Conservation (phyloP, 306 rosid species). For the Begonia peltatifolia region DNA sequence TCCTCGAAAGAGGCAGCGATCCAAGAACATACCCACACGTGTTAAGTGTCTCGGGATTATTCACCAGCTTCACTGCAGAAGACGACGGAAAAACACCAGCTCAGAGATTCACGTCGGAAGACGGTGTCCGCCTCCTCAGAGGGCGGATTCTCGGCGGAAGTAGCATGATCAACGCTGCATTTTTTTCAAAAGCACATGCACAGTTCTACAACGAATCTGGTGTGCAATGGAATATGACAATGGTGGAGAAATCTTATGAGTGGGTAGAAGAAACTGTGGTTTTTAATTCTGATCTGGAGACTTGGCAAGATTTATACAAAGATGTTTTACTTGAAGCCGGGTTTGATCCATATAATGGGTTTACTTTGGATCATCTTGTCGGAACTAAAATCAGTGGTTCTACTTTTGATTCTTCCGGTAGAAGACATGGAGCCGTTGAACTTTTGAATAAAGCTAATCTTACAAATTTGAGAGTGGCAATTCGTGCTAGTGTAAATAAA, state of each 20-base stretch:
- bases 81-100: slow-evolving; percentile 7
- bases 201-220: slow-evolving; percentile 8
- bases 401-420: slow-evolving; percentile 9
- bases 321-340: slow-evolving; percentile 10
- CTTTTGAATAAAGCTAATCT: slow-evolving; percentile 14
- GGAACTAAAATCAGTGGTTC: slow-evolving; percentile 16
- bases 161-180: slow-evolving; percentile 16
- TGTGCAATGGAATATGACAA: slow-evolving; percentile 9
- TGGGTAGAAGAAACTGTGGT: slow-evolving; percentile 19
- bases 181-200: slow-evolving; percentile 5
- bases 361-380: slow-evolving; percentile 1
- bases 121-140: slow-evolving; percentile 10
- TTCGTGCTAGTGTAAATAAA: slow-evolving; percentile 6
- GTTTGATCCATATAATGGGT: slow-evolving; percentile 7
- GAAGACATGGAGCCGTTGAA: slow-evolving; percentile 22
- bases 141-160: slow-evolving; percentile 20
- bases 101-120: slow-evolving; percentile 6
- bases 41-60: background rate
- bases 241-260: slow-evolving; percentile 9
- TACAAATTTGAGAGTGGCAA: slow-evolving; percentile 7
- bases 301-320: slow-evolving; percentile 5
- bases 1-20: slow-evolving; percentile 20
- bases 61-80: background rate
- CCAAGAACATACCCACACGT: background rate
- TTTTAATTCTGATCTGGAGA: background rate